A percentile compares a stretch with the other conserved stretches of the same genome.
phyloP scores from a whole-genome alignment of 164 flowering plant species.

The Litsea cubeba region DNA sequence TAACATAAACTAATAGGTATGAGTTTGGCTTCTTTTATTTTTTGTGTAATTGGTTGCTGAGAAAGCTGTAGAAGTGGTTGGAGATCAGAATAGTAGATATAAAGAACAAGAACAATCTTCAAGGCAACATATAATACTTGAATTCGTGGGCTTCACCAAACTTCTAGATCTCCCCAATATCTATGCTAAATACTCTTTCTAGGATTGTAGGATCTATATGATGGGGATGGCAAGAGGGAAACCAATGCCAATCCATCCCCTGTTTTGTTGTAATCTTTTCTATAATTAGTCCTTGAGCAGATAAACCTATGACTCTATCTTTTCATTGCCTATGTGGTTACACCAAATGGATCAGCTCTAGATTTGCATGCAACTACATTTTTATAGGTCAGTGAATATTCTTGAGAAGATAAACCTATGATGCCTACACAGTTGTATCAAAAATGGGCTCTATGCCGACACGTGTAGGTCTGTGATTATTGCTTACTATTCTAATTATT shows the following conservation, averaged over 20 bases:
- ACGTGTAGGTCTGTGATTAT: background rate
- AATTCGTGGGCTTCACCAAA: slow-evolving; percentile 26
- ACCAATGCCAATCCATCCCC: too few relatives aligned
- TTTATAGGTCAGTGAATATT: background rate
- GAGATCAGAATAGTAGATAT: too few relatives aligned
- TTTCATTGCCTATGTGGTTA: background rate
- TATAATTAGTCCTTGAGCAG: background rate
- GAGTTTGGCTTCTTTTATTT: too few relatives aligned
- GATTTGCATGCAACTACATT: background rate
- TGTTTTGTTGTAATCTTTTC: background rate
- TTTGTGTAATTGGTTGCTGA: too few relatives aligned
- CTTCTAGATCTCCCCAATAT: slow-evolving; percentile 36
- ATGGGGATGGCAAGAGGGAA: slow-evolving; percentile 13
- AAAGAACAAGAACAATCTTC: slow-evolving; percentile 32
- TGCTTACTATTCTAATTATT: background rate
- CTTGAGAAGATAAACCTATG: too few relatives aligned
- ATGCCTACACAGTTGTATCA: too few relatives aligned
- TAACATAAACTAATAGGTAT: too few relatives aligned
- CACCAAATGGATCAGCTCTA: background rate
- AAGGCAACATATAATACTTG: slow-evolving; percentile 21
- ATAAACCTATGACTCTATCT: background rate
- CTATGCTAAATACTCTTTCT: slow-evolving; percentile 40
- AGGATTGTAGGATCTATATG: slow-evolving; percentile 18
- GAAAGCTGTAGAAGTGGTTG: too few relatives aligned
- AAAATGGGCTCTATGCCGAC: background rate